A percentile compares a stretch with the other conserved stretches of the same genome.
Conservation (phyloP, 306 rosid species). For the Carpinus fangiana region DNA sequence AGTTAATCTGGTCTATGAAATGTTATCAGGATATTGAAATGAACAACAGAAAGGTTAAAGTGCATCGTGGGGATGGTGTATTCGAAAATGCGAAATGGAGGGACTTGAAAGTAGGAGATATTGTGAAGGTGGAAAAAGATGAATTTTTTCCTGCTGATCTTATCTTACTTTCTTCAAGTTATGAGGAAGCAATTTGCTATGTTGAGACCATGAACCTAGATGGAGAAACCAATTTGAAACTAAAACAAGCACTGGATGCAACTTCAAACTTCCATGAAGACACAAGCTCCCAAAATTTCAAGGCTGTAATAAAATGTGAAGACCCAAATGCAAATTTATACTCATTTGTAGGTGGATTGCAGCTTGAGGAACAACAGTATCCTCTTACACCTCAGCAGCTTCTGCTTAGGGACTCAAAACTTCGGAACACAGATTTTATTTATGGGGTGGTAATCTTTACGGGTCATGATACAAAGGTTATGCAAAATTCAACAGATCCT, state of each 20-base stretch:
- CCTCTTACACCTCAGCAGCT: conserved; percentile 96
- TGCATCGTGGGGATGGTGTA: conserved; percentile 58
- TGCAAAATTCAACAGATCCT: conserved; percentile 90
- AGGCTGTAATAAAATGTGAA: conserved; percentile 78
- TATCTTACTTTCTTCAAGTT: conserved; percentile 79
- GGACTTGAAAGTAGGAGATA: conserved; percentile 85
- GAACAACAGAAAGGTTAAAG: conserved; percentile 83
- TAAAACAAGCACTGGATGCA: conserved; percentile 73
- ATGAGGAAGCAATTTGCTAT: conserved; percentile 89
- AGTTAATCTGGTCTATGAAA: conserved; percentile 34
- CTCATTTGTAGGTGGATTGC: conserved; percentile 74
- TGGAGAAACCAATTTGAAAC: conserved; percentile 93
- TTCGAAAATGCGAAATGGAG: conserved; percentile 75
- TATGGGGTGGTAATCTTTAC: conserved; percentile 94
- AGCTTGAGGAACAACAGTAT: conserved; percentile 56
- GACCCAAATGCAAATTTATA: conserved; percentile 97
- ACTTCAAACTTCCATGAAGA: conserved; percentile 78
- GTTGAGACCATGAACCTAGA: conserved; percentile 96
- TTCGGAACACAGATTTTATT: conserved; percentile 88
- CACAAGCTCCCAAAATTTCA: conserved; percentile 55
- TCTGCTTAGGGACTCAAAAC: conserved; percentile 93
- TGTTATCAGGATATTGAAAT: conserved; percentile 79
- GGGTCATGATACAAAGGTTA: conserved; percentile 92
- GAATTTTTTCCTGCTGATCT: conserved; percentile 97
- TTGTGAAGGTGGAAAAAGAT: conserved; percentile 90